Conservation (phyloP, 2,329 filamentous ascomycete genomes). For the Fusarium agapanthi region DNA sequence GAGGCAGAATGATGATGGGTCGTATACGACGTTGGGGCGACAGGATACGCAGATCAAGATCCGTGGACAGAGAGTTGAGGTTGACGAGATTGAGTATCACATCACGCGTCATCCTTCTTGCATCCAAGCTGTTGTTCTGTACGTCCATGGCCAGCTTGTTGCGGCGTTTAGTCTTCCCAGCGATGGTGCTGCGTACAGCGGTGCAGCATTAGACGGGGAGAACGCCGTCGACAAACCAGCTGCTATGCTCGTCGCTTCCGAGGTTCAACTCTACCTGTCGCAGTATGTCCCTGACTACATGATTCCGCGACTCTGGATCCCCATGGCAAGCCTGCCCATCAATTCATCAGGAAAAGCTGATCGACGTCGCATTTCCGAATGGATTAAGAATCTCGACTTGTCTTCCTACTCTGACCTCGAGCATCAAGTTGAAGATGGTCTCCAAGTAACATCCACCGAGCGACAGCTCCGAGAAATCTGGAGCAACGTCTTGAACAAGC, state of each 20-base stretch:
- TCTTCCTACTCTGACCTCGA: background rate
- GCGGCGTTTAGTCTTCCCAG: background rate
- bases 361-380: background rate
- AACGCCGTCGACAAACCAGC: background rate
- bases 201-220: background rate
- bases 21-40: background rate
- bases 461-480: background rate
- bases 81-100: conserved; percentile 4
- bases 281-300: background rate
- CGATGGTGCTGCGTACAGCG: background rate
- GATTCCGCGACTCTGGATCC: background rate
- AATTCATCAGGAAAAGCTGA: background rate
- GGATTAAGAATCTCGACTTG: background rate
- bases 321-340: background rate
- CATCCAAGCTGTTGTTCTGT: background rate
- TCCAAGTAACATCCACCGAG: background rate
- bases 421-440: background rate
- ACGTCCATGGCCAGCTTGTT: background rate
- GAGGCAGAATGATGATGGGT: background rate
- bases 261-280: background rate
- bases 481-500: background rate
- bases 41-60: conserved; percentile 1
- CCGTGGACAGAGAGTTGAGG: background rate
- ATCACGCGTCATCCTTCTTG: background rate
- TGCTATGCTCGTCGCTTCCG: background rate